These are phyloP conservation scores for Ascoidea tarda DNA, from an alignment of 805 yeast species.

Conservation along the genomic window DNA sequence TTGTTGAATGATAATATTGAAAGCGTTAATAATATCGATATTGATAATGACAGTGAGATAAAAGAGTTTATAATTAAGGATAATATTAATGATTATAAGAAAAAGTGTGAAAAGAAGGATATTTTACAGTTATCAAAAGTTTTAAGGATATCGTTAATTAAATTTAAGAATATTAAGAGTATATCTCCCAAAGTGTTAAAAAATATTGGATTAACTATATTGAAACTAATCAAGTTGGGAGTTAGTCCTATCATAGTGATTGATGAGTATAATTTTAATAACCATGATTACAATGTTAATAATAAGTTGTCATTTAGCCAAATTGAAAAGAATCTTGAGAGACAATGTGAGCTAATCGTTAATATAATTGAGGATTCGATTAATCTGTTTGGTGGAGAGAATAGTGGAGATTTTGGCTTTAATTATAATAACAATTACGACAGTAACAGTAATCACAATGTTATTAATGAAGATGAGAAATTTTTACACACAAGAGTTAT, in stretches of 20 bases:
- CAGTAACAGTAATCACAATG: neutral
- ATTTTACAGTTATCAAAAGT: constrained; percentile 21
- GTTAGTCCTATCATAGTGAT: constrained; percentile 58
- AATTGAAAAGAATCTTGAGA: constrained; percentile 7
- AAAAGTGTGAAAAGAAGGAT: constrained; percentile 10
- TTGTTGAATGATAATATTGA: constrained; percentile 8
- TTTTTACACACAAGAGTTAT: no score
- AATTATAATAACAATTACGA: constrained; percentile 2
- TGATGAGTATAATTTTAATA: constrained; percentile 23
- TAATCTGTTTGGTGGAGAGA: neutral
- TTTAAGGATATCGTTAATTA: constrained; percentile 41
- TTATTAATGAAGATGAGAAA: neutral
- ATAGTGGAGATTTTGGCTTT: neutral
- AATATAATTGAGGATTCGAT: constrained; percentile 5
- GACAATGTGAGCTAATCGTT: constrained; percentile 4
- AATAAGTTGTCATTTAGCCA: constrained; percentile 10
- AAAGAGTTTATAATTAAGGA: constrained; percentile 11
- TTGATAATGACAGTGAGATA: constrained; percentile 8
- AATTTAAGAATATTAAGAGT: constrained; percentile 26
- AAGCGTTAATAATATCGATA: constrained; percentile 1
- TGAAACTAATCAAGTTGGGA: constrained; percentile 46
- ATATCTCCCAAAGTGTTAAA: constrained; percentile 20
- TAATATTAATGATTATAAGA: constrained; percentile 10
- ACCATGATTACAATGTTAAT: constrained; percentile 15
- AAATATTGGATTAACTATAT: constrained; percentile 43